These are phyloP conservation scores for Proliferodiscus dingleyae DNA, from an alignment of 2,329 filamentous ascomycete species.

Conservation along the genomic window DNA sequence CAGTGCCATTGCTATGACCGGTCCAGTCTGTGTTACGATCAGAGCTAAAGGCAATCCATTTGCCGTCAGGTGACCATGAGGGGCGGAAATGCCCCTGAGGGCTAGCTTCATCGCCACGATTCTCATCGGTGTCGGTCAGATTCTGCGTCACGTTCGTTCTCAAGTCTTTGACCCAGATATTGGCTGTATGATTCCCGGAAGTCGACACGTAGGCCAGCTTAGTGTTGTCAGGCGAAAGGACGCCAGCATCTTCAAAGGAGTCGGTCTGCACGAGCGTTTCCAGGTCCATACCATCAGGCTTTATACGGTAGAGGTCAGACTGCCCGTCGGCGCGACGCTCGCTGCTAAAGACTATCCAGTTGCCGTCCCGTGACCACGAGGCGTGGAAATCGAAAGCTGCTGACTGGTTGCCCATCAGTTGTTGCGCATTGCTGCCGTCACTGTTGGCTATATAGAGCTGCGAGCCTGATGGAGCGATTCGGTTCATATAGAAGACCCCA, in stretches of 20 bases:
- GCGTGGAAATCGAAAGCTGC: conserved; percentile 37
- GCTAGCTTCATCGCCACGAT: conserved; percentile 18
- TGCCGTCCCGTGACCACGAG: conserved; percentile 34
- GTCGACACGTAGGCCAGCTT: conserved; percentile 38
- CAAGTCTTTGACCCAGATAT: conserved; percentile 38
- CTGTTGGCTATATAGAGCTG: conserved; percentile 32
- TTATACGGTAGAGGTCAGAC: conserved; percentile 37
- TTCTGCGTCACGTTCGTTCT: conserved; percentile 31
- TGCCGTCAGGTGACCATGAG: conserved; percentile 37
- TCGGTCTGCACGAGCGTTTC: conserved; percentile 32
- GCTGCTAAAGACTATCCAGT: conserved; percentile 38
- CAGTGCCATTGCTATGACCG: conserved; percentile 36
- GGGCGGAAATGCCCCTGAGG: conserved; percentile 37
- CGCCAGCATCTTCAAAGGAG: conserved; percentile 35
- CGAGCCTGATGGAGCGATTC: conserved; percentile 32
- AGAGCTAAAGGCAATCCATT: conserved; percentile 39
- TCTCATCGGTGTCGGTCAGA: conserved; percentile 33
- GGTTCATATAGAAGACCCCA: conserved; percentile 32
- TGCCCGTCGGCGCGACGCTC: conserved; percentile 38
- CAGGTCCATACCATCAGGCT: conserved; percentile 33
- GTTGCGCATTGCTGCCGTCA: conserved; percentile 36
- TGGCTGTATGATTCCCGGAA: conserved; percentile 32
- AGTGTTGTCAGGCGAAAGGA: conserved; percentile 36
- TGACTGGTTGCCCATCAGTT: conserved; percentile 28
- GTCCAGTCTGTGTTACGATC: conserved; percentile 39